Evolutionary conservation across 306 rosid genomes (phyloP).

Genomic region (Macrotyloma uniflorum): DNA sequence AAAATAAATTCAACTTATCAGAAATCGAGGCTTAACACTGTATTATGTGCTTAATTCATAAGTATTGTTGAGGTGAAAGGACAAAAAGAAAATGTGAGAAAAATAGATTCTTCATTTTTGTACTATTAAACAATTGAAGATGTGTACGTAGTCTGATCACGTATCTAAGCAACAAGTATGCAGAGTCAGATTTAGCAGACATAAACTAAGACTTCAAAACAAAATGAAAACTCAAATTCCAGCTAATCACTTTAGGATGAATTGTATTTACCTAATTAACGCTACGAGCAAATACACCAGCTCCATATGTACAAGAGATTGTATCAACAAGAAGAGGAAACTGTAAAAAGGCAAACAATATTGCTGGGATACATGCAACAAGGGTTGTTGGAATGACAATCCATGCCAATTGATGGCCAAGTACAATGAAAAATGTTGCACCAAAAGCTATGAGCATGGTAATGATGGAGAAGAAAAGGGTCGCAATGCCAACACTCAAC

Average conservation of each 20-base stretch:
- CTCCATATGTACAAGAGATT: conserved; percentile 24
- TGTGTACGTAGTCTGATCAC: not conserved
- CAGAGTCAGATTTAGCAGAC: not conserved
- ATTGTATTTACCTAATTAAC: not conserved
- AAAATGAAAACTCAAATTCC: not conserved
- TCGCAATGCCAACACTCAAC: conserved; percentile 27
- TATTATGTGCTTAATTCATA: too few relatives aligned
- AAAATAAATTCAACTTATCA: not conserved
- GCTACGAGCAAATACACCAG: conserved; percentile 3
- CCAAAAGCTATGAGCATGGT: conserved; percentile 32
- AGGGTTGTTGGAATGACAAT: conserved; percentile 22
- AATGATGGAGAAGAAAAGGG: conserved; percentile 31
- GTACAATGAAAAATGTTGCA: conserved; percentile 27
- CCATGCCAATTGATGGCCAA: conserved; percentile 32
- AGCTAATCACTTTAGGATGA: not conserved
- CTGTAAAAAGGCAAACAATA: conserved; percentile 27
- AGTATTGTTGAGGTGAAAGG: not conserved
- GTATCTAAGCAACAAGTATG: not conserved
- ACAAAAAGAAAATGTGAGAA: not conserved
- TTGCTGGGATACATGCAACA: conserved; percentile 16
- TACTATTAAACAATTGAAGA: not conserved
- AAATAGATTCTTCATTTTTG: not conserved
- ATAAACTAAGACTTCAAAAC: not conserved
- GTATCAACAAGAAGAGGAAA: conserved; percentile 33
- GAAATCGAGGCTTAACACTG: not conserved